Evolutionary conservation across 179 eudicot species (phyloP).

Genomic region (Monotropa hypopitys): DNA sequence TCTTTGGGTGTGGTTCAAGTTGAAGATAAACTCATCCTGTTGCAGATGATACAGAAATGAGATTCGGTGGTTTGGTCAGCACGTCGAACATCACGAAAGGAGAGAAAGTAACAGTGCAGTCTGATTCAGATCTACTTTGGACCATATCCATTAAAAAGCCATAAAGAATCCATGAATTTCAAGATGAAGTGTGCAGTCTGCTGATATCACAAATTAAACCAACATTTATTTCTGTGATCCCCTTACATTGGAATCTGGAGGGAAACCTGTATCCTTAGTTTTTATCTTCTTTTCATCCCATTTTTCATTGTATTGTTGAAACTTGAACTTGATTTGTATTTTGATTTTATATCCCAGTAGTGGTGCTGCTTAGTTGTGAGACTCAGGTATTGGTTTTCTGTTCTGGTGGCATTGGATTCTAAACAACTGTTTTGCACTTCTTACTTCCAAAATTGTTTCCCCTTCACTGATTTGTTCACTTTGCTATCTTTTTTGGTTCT

Average conservation of each 20-base stretch:
- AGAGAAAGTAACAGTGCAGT: constrained; percentile 49
- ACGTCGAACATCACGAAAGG: constrained; percentile 66
- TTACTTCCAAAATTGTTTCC: too few species aligned
- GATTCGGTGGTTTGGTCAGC: constrained; percentile 71
- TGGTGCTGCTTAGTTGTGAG: not conserved
- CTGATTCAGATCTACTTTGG: constrained; percentile 89
- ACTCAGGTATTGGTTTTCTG: not conserved
- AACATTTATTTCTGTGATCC: not conserved
- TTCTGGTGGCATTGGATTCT: too few species aligned
- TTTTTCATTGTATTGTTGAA: not conserved
- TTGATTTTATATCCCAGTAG: not conserved
- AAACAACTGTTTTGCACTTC: too few species aligned
- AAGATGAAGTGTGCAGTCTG: not conserved
- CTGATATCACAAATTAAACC: not conserved
- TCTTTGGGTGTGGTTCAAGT: not conserved
- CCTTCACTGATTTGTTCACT: too few species aligned
- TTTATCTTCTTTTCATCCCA: not conserved
- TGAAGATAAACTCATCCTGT: not conserved
- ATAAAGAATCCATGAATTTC: not conserved
- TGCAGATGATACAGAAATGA: constrained; percentile 68
- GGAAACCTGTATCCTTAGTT: not conserved
- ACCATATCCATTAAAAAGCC: constrained; percentile 60
- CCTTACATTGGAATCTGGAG: not conserved
- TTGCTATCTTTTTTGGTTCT: too few species aligned
- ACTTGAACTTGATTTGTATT: not conserved